These are phyloP conservation scores for Emydomyces testavorans DNA, from an alignment of 2,329 filamentous ascomycete genomes.

Conservation along the genomic window DNA sequence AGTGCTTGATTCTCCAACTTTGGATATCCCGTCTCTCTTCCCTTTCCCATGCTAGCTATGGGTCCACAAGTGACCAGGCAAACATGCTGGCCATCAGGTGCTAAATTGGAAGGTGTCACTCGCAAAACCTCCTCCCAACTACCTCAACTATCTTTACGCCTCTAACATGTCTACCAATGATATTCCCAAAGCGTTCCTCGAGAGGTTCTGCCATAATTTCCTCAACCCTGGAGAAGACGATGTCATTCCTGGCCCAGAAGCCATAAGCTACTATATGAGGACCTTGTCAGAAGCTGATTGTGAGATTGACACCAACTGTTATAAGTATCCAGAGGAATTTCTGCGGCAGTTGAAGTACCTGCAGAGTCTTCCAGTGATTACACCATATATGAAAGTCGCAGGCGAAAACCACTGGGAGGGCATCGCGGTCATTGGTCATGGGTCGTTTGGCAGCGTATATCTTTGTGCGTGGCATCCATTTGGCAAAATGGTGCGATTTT, in stretches of 20 bases:
- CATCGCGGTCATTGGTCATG: neutral
- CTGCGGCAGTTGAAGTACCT: constrained; percentile 3
- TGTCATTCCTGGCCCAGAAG: neutral
- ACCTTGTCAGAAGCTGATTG: constrained; percentile 4
- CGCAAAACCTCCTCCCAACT: neutral
- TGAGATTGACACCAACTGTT: neutral
- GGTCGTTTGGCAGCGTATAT: constrained; percentile 6
- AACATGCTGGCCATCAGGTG: neutral
- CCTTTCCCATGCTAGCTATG: neutral
- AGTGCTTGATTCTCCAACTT: neutral
- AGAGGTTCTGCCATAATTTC: neutral
- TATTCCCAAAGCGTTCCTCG: neutral
- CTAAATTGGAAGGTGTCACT: too few relatives aligned
- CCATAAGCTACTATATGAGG: constrained; percentile 4
- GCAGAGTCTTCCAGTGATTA: neutral
- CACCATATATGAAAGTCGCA: neutral
- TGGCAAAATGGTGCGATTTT: constrained; percentile 4
- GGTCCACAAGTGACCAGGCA: neutral
- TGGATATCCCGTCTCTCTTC: neutral
- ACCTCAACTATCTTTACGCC: neutral
- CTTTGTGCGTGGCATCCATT: constrained; percentile 11
- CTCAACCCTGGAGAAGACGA: neutral
- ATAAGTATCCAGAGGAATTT: constrained; percentile 10
- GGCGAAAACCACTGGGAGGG: constrained; percentile 10
- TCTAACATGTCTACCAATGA: neutral